Evolutionary conservation across 2,329 filamentous ascomycete species (phyloP).

Genomic region (Hortaea werneckii): DNA sequence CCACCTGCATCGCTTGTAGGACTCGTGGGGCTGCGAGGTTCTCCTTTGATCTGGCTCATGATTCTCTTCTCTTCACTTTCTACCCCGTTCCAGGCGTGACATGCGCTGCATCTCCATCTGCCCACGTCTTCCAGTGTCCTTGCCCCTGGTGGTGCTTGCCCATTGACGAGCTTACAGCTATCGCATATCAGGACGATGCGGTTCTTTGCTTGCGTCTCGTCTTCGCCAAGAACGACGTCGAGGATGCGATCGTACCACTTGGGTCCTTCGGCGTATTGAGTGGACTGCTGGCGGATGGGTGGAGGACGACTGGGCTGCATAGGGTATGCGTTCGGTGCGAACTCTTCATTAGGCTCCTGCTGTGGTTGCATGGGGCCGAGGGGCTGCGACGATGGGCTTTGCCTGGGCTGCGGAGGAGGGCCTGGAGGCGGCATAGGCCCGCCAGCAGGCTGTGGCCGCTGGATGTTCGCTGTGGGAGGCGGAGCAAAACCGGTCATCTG

Average conservation of each 20-base stretch:
- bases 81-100: slow-evolving; percentile 70
- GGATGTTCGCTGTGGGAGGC: slow-evolving; percentile 57
- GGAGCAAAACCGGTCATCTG: slow-evolving; percentile 49
- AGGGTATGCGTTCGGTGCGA: slow-evolving; percentile 62
- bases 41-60: slow-evolving; percentile 48
- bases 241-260: slow-evolving; percentile 94
- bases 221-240: slow-evolving; percentile 85
- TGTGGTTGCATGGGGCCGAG: slow-evolving; percentile 19
- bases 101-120: slow-evolving; percentile 80
- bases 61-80: slow-evolving; percentile 67
- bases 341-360: slow-evolving; percentile 44
- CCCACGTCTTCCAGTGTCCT: slow-evolving; percentile 69
- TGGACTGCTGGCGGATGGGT: slow-evolving; percentile 7
- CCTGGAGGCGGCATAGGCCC: slow-evolving; percentile 2
- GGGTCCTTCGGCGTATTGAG: slow-evolving; percentile 20
- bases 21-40: slow-evolving; percentile 1
- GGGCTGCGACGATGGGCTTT: slow-evolving; percentile 42
- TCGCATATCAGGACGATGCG: slow-evolving; percentile 77
- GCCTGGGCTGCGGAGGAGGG: slow-evolving; percentile 1
- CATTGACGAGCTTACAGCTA: slow-evolving; percentile 80
- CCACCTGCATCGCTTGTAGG: slow-evolving; percentile 2
- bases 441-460: slow-evolving; percentile 17
- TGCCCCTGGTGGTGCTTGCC: slow-evolving; percentile 83
- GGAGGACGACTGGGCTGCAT: slow-evolving; percentile 20
- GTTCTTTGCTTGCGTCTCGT: slow-evolving; percentile 87